phyloP scores from a whole-genome alignment of 495 filamentous ascomycete species.

The Glutinoglossum americanum region DNA sequence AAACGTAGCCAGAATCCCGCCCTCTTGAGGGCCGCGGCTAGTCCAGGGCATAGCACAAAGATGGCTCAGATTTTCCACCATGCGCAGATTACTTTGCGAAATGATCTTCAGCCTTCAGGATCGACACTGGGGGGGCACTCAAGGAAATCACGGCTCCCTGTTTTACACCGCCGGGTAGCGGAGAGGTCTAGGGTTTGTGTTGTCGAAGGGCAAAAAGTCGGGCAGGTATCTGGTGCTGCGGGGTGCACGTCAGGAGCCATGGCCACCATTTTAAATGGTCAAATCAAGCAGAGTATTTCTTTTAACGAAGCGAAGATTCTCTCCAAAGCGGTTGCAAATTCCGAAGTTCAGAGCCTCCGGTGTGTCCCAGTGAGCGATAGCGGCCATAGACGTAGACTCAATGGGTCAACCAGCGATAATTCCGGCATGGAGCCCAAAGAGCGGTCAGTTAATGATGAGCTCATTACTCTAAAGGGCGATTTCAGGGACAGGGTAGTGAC shows the following conservation, averaged over 20 bases:
- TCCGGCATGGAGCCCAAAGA: not conserved
- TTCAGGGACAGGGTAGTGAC: not conserved
- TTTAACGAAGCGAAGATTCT: not conserved
- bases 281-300: not conserved
- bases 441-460: not conserved
- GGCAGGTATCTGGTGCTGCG: not conserved
- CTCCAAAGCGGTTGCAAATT: not conserved
- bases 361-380: not conserved
- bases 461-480: not conserved
- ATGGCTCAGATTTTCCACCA: constrained; percentile 2
- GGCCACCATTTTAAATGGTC: not conserved
- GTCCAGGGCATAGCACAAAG: constrained; percentile 1
- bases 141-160: not conserved
- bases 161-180: not conserved
- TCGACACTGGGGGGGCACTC: not conserved
- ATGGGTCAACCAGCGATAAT: not conserved
- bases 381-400: not conserved
- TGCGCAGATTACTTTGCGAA: not conserved
- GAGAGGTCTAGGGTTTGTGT: not conserved
- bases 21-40: not conserved
- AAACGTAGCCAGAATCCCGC: not conserved
- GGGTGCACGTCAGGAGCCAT: not conserved
- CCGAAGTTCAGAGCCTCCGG: not conserved
- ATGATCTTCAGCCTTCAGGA: not conserved
- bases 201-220: not conserved